A percentile compares a stretch with the other conserved stretches of the same genome.
Conservation (phyloP, 371 early-diverging fungal species). For the Rhizopus sp. region DNA sequence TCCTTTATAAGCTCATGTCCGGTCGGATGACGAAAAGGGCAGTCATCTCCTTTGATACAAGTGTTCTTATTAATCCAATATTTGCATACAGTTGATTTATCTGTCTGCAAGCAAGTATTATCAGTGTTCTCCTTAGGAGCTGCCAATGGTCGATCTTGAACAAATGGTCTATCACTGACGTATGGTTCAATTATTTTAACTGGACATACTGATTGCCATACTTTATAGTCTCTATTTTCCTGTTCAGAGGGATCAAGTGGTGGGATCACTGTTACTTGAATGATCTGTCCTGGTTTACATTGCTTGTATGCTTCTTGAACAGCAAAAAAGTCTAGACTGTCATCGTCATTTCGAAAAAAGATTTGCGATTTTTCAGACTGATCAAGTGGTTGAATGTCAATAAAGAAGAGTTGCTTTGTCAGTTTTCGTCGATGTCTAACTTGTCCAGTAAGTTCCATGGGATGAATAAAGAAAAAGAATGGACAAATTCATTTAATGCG, state of each 20-base stretch:
- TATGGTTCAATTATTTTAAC: constrained; percentile 38
- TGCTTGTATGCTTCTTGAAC: constrained; percentile 36
- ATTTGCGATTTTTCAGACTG: constrained; percentile 39
- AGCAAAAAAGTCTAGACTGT: constrained; percentile 17
- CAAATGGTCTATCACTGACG: constrained; percentile 27
- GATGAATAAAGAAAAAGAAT: neutral
- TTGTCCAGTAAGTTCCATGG: constrained; percentile 39
- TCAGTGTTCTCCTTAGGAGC: constrained; percentile 20
- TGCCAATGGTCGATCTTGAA: constrained; percentile 49
- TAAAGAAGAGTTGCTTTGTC: constrained; percentile 47
- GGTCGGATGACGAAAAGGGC: constrained; percentile 51
- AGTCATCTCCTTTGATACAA: constrained; percentile 40
- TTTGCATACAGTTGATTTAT: constrained; percentile 43
- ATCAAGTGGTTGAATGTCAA: constrained; percentile 43
- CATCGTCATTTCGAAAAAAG: constrained; percentile 54
- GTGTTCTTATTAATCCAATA: constrained; percentile 60
- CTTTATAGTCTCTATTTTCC: constrained; percentile 27
- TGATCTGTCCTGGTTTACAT: constrained; percentile 36
- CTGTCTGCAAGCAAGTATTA: neutral
- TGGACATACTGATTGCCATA: constrained; percentile 46
- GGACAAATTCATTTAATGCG: neutral
- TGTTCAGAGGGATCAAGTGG: constrained; percentile 40
- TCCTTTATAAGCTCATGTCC: constrained; percentile 31
- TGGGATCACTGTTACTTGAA: constrained; percentile 33
- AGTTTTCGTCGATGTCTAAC: constrained; percentile 52